Evolutionary conservation across 371 early-diverging fungal genomes (phyloP), one percentile per base, ranked within the genome.

Genomic region (Actinomucor elegans): DNA sequence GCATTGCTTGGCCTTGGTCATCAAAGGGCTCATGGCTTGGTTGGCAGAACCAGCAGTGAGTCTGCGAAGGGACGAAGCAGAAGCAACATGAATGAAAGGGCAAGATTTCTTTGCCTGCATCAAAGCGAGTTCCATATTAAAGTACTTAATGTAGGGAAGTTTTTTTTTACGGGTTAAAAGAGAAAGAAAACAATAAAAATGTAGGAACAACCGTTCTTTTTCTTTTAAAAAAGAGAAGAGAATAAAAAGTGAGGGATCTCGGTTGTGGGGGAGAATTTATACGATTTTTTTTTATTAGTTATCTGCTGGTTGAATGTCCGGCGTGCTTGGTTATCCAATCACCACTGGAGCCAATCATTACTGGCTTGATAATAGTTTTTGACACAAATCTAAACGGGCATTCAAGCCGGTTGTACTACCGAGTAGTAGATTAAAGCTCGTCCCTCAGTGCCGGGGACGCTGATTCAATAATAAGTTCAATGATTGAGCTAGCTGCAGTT

Each of bases 61-160:
- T 57, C 83, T 76, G 69, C 93, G 85, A 59, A 95, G 76, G 44
- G 85, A 80, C n/a, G 87, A 66, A 29, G 87, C 79, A 38, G 92
- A 83, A 28, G 92, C 85, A 55, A 82, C 82, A 55, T 90, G 84
- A 44, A 95, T 84, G 68, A 92, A 95, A 48, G 96, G 96, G 71
- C 96, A 95, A 52, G 87, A 74, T 64, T 73, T 84, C 53, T 69
- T 68, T 29, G 73, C 73, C 46, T 81, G 77, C 28, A 76, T 67
- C 28, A 82, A 56, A 15, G 70, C 71, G 55, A 72, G 59, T 64
- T 86, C 86, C 85, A 86, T 86, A 43, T 55, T 60, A 7, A 18
- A 41, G 34, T 28, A 15, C 23, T 38, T 55, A 44, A 35, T 57
- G 48, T 43, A 44, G 42, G 53, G 48, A 37, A 45, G 23, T 29